These are phyloP conservation scores for Glycine soja DNA, from an alignment of 306 rosid species.

Conservation along the genomic window DNA sequence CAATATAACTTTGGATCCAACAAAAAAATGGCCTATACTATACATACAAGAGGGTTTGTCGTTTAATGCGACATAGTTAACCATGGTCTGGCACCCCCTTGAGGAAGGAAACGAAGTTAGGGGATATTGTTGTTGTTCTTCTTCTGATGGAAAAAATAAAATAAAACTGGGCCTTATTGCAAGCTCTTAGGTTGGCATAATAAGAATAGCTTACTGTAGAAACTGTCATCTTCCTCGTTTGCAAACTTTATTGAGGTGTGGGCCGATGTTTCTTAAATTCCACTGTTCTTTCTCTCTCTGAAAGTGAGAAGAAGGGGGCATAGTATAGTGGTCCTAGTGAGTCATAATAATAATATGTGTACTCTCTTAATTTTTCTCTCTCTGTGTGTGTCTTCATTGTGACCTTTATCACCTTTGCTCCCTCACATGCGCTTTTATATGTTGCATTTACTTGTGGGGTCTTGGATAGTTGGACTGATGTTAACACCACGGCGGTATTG, in stretches of 20 bases:
- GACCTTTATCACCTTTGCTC: slow-evolving; percentile 55
- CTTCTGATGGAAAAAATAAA: too few relatives aligned
- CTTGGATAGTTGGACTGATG: slow-evolving; percentile 61
- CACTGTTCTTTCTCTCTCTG: slow-evolving; percentile 55
- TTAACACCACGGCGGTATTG: slow-evolving; percentile 51
- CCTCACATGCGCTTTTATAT: slow-evolving; percentile 65
- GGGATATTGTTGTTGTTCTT: too few relatives aligned
- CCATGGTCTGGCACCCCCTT: too few relatives aligned
- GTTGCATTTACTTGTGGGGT: slow-evolving; percentile 78
- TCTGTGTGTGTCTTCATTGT: slow-evolving; percentile 51
- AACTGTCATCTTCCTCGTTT: slow-evolving; percentile 67
- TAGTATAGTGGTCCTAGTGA: slow-evolving; percentile 55
- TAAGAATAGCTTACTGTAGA: slow-evolving; percentile 42
- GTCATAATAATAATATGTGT: slow-evolving; percentile 34
- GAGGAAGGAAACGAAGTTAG: too few relatives aligned
- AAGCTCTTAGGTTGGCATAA: too few relatives aligned
- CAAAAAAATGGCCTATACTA: too few relatives aligned
- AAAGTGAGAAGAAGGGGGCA: not conserved
- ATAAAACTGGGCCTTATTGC: too few relatives aligned
- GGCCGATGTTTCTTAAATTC: slow-evolving; percentile 77
- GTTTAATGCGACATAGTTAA: too few relatives aligned
- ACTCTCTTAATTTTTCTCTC: not conserved
- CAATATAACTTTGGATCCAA: too few relatives aligned
- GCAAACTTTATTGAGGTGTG: slow-evolving; percentile 65
- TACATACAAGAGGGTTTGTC: too few relatives aligned